Evolutionary conservation across 495 filamentous ascomycete genomes (phyloP), one percentile per base, ranked within the genome.

Genomic region (Podospora appendiculata): DNA sequence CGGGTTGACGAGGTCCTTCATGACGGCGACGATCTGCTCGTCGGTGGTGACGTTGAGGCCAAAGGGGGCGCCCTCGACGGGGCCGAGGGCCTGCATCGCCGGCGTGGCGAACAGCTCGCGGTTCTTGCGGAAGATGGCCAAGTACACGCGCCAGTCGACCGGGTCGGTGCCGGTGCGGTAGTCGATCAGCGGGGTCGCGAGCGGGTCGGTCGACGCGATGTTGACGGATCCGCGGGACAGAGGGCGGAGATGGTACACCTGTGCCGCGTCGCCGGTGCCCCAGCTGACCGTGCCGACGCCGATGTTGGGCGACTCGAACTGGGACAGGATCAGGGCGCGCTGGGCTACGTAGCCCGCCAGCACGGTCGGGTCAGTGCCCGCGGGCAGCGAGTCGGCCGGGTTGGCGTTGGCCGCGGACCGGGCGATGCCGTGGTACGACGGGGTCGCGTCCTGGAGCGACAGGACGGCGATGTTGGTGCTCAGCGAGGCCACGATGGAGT

Each of bases 101-200:
- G 70, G 69, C 11, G 75, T 53, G 41, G 66, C 67, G 6, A 70
- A 64, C 48, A 66, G 47, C 54, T 76, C 64, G 32, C 75, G 67
- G 49, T 64, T 59, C 58, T 65, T 66, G 47, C 61, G 60, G 57
- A 64, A 65, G 36, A 63, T 46, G 7, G 64, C 61, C 7, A 60
- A 55, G 52, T 67, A 62, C n/a, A 69, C 45, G 10, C 55, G 47
- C 11, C 61, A 14, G 46, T 73, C 70, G 18, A 49, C 40, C 10
- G 69, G 69, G 49, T 73, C 68, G 18, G 68, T 65, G 35, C 50
- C 58, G 14, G 66, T 61, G 47, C 64, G 58, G 51, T 57, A 66
- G 52, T 73, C 55, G 36, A 71, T 59, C 6, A 64, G 9, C 4
- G 68, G 68, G 14, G 43, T 48, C 12, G 45, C 60, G 10, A 72